phyloP scores from a whole-genome alignment of 2,329 filamentous ascomycete genomes.

The Huntiella moniliformis region DNA sequence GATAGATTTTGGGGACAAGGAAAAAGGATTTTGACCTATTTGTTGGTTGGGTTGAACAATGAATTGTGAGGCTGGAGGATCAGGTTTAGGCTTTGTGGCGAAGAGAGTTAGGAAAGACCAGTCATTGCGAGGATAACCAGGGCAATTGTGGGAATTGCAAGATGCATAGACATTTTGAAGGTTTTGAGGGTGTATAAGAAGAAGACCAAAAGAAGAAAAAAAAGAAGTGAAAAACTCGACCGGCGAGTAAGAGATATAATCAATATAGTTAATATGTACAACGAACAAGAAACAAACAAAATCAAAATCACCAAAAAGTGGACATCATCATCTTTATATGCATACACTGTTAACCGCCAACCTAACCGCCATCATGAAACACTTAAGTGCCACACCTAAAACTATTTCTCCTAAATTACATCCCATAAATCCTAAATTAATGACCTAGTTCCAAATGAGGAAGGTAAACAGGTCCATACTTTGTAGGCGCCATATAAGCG shows the following conservation, averaged over 20 bases:
- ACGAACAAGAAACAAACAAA: not conserved
- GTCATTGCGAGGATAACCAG: not conserved
- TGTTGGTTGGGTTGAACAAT: no score
- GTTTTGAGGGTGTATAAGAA: no score
- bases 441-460: conserved; percentile 64
- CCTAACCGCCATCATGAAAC: not conserved
- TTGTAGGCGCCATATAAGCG: conserved; percentile 62
- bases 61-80: no score
- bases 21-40: not conserved
- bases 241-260: not conserved
- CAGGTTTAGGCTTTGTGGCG: not conserved
- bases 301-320: not conserved
- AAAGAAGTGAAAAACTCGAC: not conserved
- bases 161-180: not conserved
- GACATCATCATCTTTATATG: not conserved
- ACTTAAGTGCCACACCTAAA: not conserved
- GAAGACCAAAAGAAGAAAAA: no score
- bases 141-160: not conserved
- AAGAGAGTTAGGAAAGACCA: not conserved
- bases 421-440: conserved; percentile 18
- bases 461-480: conserved; percentile 92
- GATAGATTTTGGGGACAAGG: not conserved
- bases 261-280: not conserved
- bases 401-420: not conserved
- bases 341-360: not conserved